Conservation (phyloP, 495 filamentous ascomycete species). For the Aspergillus affinis region DNA sequence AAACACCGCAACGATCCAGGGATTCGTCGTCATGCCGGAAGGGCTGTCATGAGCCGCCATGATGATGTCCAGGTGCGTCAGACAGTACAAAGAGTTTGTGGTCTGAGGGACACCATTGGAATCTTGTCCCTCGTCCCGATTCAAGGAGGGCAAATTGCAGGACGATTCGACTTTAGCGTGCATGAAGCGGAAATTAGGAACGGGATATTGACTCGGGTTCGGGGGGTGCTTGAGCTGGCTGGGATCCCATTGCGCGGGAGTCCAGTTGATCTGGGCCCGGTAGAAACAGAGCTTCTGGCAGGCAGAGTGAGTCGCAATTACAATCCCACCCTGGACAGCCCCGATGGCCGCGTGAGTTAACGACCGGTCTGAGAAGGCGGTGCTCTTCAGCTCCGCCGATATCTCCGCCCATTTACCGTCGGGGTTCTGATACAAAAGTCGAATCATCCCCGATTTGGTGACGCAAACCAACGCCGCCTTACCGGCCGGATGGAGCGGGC, state of each 20-base stretch:
- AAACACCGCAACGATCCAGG: conserved; percentile 70
- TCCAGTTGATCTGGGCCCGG: conserved; percentile 54
- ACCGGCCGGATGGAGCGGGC: conserved; percentile 65
- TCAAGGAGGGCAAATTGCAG: conserved; percentile 30
- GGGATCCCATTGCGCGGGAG: conserved; percentile 41
- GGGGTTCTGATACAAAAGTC: conserved; percentile 67
- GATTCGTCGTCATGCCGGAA: conserved; percentile 49
- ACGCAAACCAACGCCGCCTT: conserved; percentile 71
- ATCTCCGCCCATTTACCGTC: conserved; percentile 68
- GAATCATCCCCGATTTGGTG: conserved; percentile 67
- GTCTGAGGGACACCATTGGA: conserved; percentile 30
- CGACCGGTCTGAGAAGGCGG: conserved; percentile 64
- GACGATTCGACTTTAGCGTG: conserved; percentile 45
- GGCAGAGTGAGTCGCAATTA: conserved; percentile 64
- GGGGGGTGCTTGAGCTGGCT: conserved; percentile 30
- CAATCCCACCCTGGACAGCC: conserved; percentile 65
- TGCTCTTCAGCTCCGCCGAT: conserved; percentile 65
- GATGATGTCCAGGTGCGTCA: conserved; percentile 67
- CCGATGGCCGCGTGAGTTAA: conserved; percentile 80
- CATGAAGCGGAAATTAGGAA: conserved; percentile 43
- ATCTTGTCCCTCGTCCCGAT: conserved; percentile 24
- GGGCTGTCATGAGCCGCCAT: conserved; percentile 54
- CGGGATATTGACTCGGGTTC: conserved; percentile 33
- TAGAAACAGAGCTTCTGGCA: conserved; percentile 67
- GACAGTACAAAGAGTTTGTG: conserved; percentile 50